Conservation (phyloP, 2,329 filamentous ascomycete genomes). For the Trichoderma atroviride region DNA sequence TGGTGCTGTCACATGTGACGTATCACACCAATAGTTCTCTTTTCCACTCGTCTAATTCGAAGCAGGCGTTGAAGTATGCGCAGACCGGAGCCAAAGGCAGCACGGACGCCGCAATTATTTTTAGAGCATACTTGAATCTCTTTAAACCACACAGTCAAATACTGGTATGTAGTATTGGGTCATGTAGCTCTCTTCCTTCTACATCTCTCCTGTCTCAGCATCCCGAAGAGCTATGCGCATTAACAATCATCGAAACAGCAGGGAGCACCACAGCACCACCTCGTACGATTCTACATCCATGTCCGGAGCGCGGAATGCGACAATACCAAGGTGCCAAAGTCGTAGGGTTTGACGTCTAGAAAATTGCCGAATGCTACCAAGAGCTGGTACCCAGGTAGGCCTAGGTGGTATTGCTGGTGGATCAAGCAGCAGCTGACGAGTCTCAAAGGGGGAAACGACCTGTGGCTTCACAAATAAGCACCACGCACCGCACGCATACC, state of each 20-base stretch:
- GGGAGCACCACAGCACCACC: not conserved
- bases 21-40: not conserved
- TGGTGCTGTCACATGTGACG: not conserved
- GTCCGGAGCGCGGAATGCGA: constrained; percentile 1
- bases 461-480: not conserved
- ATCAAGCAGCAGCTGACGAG: constrained; percentile 4
- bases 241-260: not conserved
- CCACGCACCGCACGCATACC: not conserved
- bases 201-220: not conserved
- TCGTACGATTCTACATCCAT: not conserved
- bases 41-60: not conserved
- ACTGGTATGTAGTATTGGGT: not conserved
- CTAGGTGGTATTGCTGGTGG: not conserved
- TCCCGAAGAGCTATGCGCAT: not conserved
- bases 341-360: not conserved
- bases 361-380: not conserved
- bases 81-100: not conserved
- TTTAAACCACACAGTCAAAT: not conserved
- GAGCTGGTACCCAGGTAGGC: not conserved
- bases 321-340: not conserved
- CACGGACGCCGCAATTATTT: not conserved
- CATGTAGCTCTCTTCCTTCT: not conserved
- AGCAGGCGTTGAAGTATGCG: not conserved
- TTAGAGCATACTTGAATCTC: not conserved
- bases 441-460: not conserved